Evolutionary conservation across 225 moss, liverwort and hornwort species (phyloP), one percentile per base, ranked within the genome.

Genomic region (Physcomitrium patens): DNA sequence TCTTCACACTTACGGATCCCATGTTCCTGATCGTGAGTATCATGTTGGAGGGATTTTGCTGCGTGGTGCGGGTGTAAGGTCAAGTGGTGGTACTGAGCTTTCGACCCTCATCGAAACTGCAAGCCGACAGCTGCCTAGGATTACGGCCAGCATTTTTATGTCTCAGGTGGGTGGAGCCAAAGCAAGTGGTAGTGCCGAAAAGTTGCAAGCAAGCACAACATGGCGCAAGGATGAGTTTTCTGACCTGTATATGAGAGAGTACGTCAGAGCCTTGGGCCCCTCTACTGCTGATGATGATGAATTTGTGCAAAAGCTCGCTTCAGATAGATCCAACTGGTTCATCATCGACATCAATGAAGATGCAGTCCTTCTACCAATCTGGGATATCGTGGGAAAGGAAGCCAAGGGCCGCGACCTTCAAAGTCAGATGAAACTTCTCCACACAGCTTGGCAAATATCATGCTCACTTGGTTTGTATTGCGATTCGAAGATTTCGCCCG

Each of bases 1-100:
- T 45, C 41, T 65, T 8, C 65, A 65, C 15, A 42, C n/a, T 2
- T 65, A 65, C 19, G 65, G 65, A 16, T 65, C 65, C 4, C 65
- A 65, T n/a, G n/a, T 65, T 18, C 65, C 45, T 42, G 44, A 65
- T 10, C 65, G 65, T 42, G 65, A 45, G 19, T 65, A 65, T 18
- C 65, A 65, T 19, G 65, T 65, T 14, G 65, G 65, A 65, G 65
- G 65, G 42, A 45, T 65, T 10, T 65, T 65, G 42, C 42, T 65
- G 42, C 65, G 5, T 11, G n/a, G 65, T 19, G 41, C 45, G 65
- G 65, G 65, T 13, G 65, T 45, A 7, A 65, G 10, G 37, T 18
- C 43, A 42, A 44, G 19, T 16, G 42, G 42, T 9, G 14, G 10
- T 17, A 18, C 65, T 15, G 44, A 11, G 5, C 8, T 65, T 16